A percentile compares a stretch with the other conserved stretches of the same genome.
These are phyloP conservation scores for Saccharomyces hybrid DNA, from an alignment of 1,139 yeast genomes.

Conservation along the genomic window DNA sequence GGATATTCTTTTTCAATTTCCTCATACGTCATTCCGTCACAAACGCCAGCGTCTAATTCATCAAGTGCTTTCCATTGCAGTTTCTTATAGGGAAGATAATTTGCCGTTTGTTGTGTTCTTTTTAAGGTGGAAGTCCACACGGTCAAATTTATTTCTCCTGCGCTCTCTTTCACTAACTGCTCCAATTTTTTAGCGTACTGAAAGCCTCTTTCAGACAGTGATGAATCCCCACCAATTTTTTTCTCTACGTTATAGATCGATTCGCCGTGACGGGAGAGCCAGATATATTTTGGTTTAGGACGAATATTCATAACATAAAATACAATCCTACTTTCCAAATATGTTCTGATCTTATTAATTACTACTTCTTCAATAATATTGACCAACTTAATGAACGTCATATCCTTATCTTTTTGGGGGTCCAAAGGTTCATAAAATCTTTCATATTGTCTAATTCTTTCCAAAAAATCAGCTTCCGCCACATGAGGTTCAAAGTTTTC, in stretches of 20 bases:
- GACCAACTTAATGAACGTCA: conserved; percentile 79
- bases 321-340: conserved; percentile 85
- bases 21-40: conserved; percentile 90
- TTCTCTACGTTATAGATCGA: conserved; percentile 87
- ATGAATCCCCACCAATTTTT: conserved; percentile 93
- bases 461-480: conserved; percentile 65
- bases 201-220: conserved; percentile 78
- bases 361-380: conserved; percentile 84
- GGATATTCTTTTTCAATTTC: conserved; percentile 81
- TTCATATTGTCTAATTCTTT: conserved; percentile 68
- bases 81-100: conserved; percentile 71
- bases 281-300: conserved; percentile 83
- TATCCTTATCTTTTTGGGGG: conserved; percentile 46
- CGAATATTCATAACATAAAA: conserved; percentile 94
- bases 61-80: conserved; percentile 95
- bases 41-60: conserved; percentile 95
- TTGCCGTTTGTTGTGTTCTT: conserved; percentile 91
- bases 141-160: conserved; percentile 67
- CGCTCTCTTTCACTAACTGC: conserved; percentile 65
- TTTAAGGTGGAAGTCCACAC: conserved; percentile 94
- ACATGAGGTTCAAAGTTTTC: conserved; percentile 60
- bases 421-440: conserved; percentile 68
- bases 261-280: conserved; percentile 95
- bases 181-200: conserved; percentile 81
- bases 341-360: conserved; percentile 78